Percentiles rank a stretch among this genome's conserved stretches.
Evolutionary conservation across 2,329 filamentous ascomycete genomes (phyloP).

Genomic region (Penicillium hordei): DNA sequence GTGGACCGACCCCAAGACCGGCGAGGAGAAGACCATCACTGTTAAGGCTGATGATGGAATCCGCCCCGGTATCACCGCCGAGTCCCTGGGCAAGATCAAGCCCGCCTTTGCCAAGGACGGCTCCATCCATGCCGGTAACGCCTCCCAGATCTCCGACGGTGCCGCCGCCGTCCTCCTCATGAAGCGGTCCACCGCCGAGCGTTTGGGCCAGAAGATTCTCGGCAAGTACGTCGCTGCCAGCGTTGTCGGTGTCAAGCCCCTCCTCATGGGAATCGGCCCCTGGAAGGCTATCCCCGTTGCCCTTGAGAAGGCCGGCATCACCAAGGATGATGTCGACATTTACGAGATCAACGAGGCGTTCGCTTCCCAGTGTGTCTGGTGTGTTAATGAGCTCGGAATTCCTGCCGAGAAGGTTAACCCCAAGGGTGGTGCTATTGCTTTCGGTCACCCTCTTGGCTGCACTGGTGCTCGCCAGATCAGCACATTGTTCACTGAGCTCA

Average conservation of each 20-base stretch:
- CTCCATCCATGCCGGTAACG: conserved; percentile 93
- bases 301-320: conserved; percentile 80
- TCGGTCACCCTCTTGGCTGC: conserved; percentile 91
- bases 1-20: conserved; percentile 86
- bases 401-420: conserved; percentile 89
- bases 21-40: conserved; percentile 77
- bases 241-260: conserved; percentile 82
- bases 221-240: conserved; percentile 89
- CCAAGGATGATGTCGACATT: conserved; percentile 89
- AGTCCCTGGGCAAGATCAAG: conserved; percentile 86
- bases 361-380: conserved; percentile 92
- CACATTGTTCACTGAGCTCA: conserved; percentile 86
- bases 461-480: conserved; percentile 92
- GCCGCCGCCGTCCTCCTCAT: conserved; percentile 93
- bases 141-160: conserved; percentile 91
- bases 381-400: conserved; percentile 80
- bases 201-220: conserved; percentile 81
- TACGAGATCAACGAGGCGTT: conserved; percentile 99
- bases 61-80: conserved; percentile 77
- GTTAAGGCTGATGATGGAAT: conserved; percentile 87
- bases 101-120: conserved; percentile 90
- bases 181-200: conserved; percentile 87
- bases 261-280: conserved; percentile 94
- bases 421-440: conserved; percentile 94
- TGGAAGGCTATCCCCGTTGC: conserved; percentile 95